Evolutionary conservation across 108 stramenopile genomes (phyloP), one percentile per base, ranked within the genome.

Genomic region (Pseudonitzschia multistriata): DNA sequence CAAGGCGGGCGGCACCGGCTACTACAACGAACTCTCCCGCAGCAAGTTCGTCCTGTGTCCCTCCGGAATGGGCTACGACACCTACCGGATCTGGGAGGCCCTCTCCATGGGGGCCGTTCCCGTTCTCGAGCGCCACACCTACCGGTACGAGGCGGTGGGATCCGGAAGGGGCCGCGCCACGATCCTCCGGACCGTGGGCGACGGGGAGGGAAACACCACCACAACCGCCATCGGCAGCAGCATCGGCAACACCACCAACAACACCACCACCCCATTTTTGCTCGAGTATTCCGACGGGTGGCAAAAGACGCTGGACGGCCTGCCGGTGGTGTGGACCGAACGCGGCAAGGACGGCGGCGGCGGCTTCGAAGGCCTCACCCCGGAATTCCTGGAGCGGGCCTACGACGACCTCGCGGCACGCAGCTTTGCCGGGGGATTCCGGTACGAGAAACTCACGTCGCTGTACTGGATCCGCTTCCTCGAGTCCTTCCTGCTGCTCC

Each of bases 41-140:
- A 53, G 52, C 45, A 85, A 82, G 67, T 85, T 82, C 62, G 71
- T 77, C 3, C 67, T 85, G 8, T 65, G 79, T 31, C 84, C 84
- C 10, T 77, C 79, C 19, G 84, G 84, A 15, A 6, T 85, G 30
- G 84, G 84, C 0, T 82, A 71, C 76, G 84, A 85, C 68, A 66
- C 68, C 1, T 85, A 85, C 36, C 75, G 84, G 5, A 39, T 68
- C 21, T 85, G 81, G 81, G 84, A 85, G 47, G 76, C 81, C 0
- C 13, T 85, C 0, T 25, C 17, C 15, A 47, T 82, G 61, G 75
- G 75, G 15, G 55, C 81, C 1, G 80, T 85, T 30, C 84, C 83
- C 2, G 65, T 85, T 13, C 45, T 85, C 42, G 84, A 85, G 49
- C 57, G 36, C 0, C 80, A 74, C 50, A 74, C 71, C 19, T 53